Conservation (phyloP, 352 stramenopile species). For the Elongisporangium anandrum region DNA sequence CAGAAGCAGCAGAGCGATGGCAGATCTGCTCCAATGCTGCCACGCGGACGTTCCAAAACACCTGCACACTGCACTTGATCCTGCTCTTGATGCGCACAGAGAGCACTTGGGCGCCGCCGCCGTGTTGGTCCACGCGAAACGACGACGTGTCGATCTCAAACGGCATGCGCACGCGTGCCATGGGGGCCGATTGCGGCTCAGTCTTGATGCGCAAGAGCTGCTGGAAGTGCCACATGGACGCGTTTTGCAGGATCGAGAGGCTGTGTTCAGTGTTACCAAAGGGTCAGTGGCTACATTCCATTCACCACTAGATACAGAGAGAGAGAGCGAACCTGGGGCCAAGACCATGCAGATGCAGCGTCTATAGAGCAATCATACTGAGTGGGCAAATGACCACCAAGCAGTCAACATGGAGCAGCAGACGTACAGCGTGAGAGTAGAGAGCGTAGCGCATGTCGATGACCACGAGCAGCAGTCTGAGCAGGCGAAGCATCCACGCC, state of each 20-base stretch:
- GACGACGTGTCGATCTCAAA: conserved; percentile 40
- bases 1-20: conserved; percentile 7
- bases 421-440: conserved; percentile 35
- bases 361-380: conserved; percentile 7
- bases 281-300: background rate
- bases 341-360: conserved; percentile 18
- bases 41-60: conserved; percentile 27
- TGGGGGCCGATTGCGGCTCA: conserved; percentile 22
- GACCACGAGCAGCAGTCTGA: conserved; percentile 27
- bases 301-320: background rate
- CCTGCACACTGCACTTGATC: conserved; percentile 20
- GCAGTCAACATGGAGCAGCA: background rate
- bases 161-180: conserved; percentile 35
- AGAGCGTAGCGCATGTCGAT: conserved; percentile 37
- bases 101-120: conserved; percentile 9
- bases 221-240: conserved; percentile 63
- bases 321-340: conserved; percentile 15
- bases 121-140: conserved; percentile 12
- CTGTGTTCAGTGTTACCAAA: conserved; percentile 20
- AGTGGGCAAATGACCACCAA: background rate
- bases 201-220: conserved; percentile 50
- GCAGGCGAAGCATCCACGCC: conserved; percentile 37
- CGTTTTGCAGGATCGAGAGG: conserved; percentile 39
- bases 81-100: conserved; percentile 18
- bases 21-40: conserved; percentile 16